phyloP scores from a whole-genome alignment of 192 early-diverging fungal species.

The Entrophospora sp. region DNA sequence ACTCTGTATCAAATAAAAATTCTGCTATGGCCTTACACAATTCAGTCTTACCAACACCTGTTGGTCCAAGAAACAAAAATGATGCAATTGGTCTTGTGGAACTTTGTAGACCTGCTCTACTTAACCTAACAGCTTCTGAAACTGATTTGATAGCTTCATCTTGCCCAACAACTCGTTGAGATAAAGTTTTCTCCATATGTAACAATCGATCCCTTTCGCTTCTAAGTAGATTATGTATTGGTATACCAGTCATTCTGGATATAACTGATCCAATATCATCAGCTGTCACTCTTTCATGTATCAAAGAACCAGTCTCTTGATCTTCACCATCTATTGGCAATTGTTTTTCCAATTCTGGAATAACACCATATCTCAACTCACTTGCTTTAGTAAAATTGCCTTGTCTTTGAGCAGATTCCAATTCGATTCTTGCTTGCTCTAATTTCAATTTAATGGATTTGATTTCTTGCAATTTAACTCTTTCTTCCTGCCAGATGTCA shows the following conservation, averaged over 20 bases:
- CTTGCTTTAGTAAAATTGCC: slow-evolving; percentile 67
- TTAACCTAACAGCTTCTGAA: slow-evolving; percentile 64
- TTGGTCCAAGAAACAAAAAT: slow-evolving; percentile 77
- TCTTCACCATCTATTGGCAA: slow-evolving; percentile 31
- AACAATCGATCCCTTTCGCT: slow-evolving; percentile 65
- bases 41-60: slow-evolving; percentile 78
- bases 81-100: slow-evolving; percentile 64
- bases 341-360: slow-evolving; percentile 62
- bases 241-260: slow-evolving; percentile 68
- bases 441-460: slow-evolving; percentile 60
- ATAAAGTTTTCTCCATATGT: slow-evolving; percentile 64
- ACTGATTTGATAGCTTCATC: slow-evolving; percentile 58
- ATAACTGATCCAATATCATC: slow-evolving; percentile 72
- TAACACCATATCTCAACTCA: slow-evolving; percentile 70
- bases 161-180: slow-evolving; percentile 64
- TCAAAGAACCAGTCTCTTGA: slow-evolving; percentile 34
- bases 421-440: slow-evolving; percentile 65
- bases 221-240: slow-evolving; percentile 60
- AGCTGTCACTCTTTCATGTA: slow-evolving; percentile 74
- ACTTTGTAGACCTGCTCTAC: slow-evolving; percentile 67
- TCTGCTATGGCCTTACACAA: slow-evolving; percentile 67
- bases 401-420: slow-evolving; percentile 61
- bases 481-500: slow-evolving; percentile 58
- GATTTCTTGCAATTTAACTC: slow-evolving; percentile 55
- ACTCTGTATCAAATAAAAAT: slow-evolving; percentile 69